Conservation (phyloP, 2,329 filamentous ascomycete species). For the Alternaria longipes region DNA sequence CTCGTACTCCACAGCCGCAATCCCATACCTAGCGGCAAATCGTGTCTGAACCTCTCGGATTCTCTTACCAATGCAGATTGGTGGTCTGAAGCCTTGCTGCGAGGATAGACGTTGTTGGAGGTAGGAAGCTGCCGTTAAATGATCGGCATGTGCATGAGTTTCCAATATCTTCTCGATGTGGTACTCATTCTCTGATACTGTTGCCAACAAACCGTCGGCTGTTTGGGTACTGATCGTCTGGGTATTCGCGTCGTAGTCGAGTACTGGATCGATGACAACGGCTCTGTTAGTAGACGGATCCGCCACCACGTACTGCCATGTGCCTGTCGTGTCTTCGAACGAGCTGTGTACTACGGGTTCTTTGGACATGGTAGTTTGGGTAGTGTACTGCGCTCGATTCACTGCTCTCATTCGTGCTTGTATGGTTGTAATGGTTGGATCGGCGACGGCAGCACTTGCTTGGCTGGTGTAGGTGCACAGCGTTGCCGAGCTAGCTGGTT, state of each 20-base stretch:
- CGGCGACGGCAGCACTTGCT: neutral
- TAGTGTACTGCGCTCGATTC: neutral
- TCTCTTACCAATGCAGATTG: constrained; percentile 65
- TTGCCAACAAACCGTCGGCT: constrained; percentile 62
- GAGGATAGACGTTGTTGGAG: constrained; percentile 56
- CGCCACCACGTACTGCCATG: constrained; percentile 69
- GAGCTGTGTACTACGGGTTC: constrained; percentile 31
- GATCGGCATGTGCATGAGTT: constrained; percentile 70
- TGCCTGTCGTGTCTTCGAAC: constrained; percentile 57
- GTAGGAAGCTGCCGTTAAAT: constrained; percentile 68
- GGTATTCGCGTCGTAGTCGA: constrained; percentile 63
- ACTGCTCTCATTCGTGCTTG: neutral
- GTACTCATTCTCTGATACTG: constrained; percentile 59
- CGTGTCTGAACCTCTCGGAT: constrained; percentile 62
- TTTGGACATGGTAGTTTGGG: neutral
- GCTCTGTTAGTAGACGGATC: constrained; percentile 61
- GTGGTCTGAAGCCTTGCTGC: constrained; percentile 53
- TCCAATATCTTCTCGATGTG: constrained; percentile 65
- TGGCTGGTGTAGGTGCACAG: neutral
- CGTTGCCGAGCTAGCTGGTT: neutral
- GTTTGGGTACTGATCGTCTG: constrained; percentile 59
- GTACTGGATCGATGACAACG: constrained; percentile 69
- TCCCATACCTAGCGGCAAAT: constrained; percentile 61
- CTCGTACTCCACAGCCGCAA: constrained; percentile 56
- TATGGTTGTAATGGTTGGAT: neutral